A percentile compares a stretch with the other conserved stretches of the same genome.
These are phyloP conservation scores for Boechera stricta DNA, from an alignment of 345 rosid species.

Conservation along the genomic window DNA sequence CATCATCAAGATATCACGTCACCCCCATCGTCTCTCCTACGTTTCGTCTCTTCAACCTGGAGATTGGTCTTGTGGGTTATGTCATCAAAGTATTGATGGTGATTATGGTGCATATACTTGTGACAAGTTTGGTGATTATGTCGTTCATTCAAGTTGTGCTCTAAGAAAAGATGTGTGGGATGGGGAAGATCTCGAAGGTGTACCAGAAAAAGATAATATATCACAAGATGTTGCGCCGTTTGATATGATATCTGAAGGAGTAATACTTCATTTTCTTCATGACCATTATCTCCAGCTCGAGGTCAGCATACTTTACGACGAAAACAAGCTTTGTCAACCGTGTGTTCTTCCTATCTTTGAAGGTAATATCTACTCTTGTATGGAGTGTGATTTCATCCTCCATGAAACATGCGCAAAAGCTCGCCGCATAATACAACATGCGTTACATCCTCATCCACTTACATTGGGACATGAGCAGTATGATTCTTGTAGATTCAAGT, in stretches of 20 bases:
- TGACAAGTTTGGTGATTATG: background rate
- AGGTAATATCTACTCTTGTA: background rate
- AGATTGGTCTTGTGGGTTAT: slow-evolving; percentile 23
- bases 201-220: background rate
- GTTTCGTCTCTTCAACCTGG: background rate
- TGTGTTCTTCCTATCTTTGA: slow-evolving; percentile 4
- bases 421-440: background rate
- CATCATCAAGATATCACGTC: slow-evolving; percentile 17
- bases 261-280: slow-evolving; percentile 16
- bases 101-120: slow-evolving; percentile 27
- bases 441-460: slow-evolving; percentile 20
- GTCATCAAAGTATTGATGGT: background rate
- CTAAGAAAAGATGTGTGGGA: slow-evolving; percentile 10
- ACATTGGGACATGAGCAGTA: too few relatives aligned
- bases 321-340: background rate
- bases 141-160: slow-evolving; percentile 29
- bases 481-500: too few relatives aligned
- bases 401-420: background rate
- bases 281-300: background rate
- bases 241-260: background rate
- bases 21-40: background rate
- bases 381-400: background rate
- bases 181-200: background rate
- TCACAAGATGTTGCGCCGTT: background rate
- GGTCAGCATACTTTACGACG: background rate